Evolutionary conservation across 1,139 yeast species (phyloP), one percentile per base, ranked within the genome.

Genomic region (Sugiyamaella neomexicana): DNA sequence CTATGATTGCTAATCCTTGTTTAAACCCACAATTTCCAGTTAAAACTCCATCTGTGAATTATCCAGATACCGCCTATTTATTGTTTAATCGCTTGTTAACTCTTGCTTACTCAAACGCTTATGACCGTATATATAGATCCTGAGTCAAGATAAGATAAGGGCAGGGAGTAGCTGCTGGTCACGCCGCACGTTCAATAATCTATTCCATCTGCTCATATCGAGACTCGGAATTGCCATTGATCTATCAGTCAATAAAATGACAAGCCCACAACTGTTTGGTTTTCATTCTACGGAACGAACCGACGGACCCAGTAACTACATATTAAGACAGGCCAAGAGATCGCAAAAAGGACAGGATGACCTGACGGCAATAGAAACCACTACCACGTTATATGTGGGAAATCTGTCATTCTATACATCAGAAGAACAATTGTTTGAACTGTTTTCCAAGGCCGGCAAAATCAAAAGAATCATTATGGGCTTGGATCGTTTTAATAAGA

Each of bases 381-480:
- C 90, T 56, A 77, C 82, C 27, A 90, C 98, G 0, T 79, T 91
- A 1, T 91, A 91, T 65, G 93, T 91, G 41, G 98, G 98, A 5
- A 89, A 89, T 66, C 67, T 85, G 43, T 84, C 95, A 1, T 89
- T 88, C 65, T 87, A 85, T 70, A 90, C 97, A 1, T 86, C 96
- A 0, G 98, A 93, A 69, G 98, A 93, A 68, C 97, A 91, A 68
- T 81, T 91, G 25, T 86, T 85, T 67, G 98, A 90, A 68, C 73
- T 91, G 52, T 89, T 91, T 66, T 80, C 85, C 63, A 85, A 85
- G 55, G 71, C 67, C 67, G 99, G 98, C 1, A 74, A 80, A 10
- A 83, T 91, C 37, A 82, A 82, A 59, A 77, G 86, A 63, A 87
- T 90, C 45, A 83, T 91, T 56, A 91, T 93, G 98, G 99, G 99